Evolutionary conservation across 768 basidiomycete species (phyloP).

Genomic region (Hypholoma sublateritium): DNA sequence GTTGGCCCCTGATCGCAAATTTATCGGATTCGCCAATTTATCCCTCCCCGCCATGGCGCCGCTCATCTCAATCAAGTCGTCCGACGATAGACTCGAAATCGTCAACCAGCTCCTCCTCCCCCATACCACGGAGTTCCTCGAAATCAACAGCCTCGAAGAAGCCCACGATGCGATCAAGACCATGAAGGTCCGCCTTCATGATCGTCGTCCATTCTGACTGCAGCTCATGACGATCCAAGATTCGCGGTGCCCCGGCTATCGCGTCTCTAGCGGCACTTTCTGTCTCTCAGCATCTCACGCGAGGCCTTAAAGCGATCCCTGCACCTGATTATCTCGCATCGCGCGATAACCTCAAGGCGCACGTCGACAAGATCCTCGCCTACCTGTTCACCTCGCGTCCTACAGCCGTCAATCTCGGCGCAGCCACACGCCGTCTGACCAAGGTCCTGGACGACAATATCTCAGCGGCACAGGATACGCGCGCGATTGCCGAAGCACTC

Average conservation of each 20-base stretch:
- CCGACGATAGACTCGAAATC: constrained; percentile 64
- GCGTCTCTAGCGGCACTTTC: constrained; percentile 88
- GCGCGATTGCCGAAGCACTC: constrained; percentile 54
- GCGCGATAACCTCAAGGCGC: constrained; percentile 44
- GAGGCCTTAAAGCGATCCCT: constrained; percentile 45
- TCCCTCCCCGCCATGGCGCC: constrained; percentile 23
- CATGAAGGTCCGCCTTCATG: constrained; percentile 70
- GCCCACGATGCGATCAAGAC: constrained; percentile 94
- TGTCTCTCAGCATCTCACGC: constrained; percentile 62
- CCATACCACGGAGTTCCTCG: constrained; percentile 62
- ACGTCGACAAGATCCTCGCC: constrained; percentile 61
- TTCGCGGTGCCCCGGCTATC: constrained; percentile 92
- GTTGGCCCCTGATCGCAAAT: constrained; percentile 5
- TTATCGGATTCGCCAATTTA: constrained; percentile 4
- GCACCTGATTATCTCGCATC: constrained; percentile 57
- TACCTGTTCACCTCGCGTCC: constrained; percentile 88
- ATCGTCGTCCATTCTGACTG: background rate
- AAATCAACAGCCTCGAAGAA: constrained; percentile 72
- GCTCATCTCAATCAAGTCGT: constrained; percentile 41
- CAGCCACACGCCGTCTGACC: constrained; percentile 74
- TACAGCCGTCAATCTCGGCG: constrained; percentile 93
- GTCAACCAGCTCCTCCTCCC: constrained; percentile 89
- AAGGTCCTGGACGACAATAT: constrained; percentile 44
- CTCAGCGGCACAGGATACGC: constrained; percentile 42
- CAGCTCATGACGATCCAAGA: constrained; percentile 29